Conservation (phyloP, 1,284 basidiomycete genomes). For the Bjerkandera adusta region DNA sequence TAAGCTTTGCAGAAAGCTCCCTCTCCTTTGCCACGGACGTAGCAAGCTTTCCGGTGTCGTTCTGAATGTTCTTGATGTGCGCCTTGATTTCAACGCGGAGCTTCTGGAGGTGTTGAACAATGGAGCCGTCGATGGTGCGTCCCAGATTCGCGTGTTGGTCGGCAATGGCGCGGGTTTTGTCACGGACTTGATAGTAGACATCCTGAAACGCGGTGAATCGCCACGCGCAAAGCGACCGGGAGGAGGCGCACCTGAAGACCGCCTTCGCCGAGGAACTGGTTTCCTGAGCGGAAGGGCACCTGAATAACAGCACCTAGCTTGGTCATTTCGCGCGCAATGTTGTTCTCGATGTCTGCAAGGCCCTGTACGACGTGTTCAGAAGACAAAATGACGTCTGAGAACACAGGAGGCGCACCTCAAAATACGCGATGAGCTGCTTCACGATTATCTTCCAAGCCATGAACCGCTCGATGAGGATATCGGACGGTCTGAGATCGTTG, state of each 20-base stretch:
- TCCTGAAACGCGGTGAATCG: conserved; percentile 52
- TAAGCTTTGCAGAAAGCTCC: conserved; percentile 84
- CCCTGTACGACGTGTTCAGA: conserved; percentile 46
- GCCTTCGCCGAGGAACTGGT: conserved; percentile 93
- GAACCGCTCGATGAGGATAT: conserved; percentile 96
- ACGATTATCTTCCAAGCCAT: conserved; percentile 94
- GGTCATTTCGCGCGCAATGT: conserved; percentile 91
- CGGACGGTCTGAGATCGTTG: conserved; percentile 90
- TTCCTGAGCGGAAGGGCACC: conserved; percentile 93
- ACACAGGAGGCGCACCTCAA: conserved; percentile 66
- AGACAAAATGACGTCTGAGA: neutral
- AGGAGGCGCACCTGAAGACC: conserved; percentile 51
- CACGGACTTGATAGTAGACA: conserved; percentile 90
- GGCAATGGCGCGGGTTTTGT: conserved; percentile 92
- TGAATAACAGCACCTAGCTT: conserved; percentile 98
- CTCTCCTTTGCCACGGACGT: conserved; percentile 93
- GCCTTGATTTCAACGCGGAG: conserved; percentile 94
- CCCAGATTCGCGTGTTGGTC: conserved; percentile 97
- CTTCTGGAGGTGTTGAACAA: conserved; percentile 97
- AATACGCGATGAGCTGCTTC: conserved; percentile 89
- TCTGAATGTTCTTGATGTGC: conserved; percentile 98
- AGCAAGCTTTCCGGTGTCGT: conserved; percentile 95
- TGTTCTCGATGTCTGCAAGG: conserved; percentile 93
- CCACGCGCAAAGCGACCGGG: neutral
- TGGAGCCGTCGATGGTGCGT: conserved; percentile 94